Base-by-base conservation (phyloP, 352 stramenopile genomes). In the Phytophthora europaea region DNA sequence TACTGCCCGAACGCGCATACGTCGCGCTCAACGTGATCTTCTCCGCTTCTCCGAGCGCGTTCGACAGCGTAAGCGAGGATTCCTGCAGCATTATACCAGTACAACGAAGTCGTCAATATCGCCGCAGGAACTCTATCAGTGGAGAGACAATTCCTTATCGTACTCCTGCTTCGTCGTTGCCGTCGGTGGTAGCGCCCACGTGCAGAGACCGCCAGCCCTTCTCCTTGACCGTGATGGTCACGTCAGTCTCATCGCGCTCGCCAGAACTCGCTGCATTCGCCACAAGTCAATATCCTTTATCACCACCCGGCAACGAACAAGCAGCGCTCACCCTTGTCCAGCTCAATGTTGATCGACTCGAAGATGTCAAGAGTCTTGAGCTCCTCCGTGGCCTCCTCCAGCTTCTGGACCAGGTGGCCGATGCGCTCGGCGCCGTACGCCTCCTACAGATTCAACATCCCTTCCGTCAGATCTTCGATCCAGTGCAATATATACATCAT, bases 201-300 rank as follows among this genome's bases (percentile, higher is more conserved):
- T 97, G 86, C 50, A 97, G 77, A 59, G 90, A 93, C 8, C 90
- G 81, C 89, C 92, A 97, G 73, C 82, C 78, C 70, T 94, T 96
- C 56, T 97, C 91, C 74, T 94, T 87, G 23, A 97, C 89, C 13
- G 86, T 94, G 74, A 97, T 97, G 8, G 83, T 95, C 36, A 97
- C 73, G 55, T 97, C 91, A 22, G 88, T 94, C 72, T 97, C 90
- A 68, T 94, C 82, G 12, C 73, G 72, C 56, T 85, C 69, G 5
- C 90, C 80, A 58, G 84, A 94, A 67, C 84, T 94, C 45, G 83
- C 86, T 92, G 58, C 43, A 72, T 65, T 8, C n/a, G 26, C 50
- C 34, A 57, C 28, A 56, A 67, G 56, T 18, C 55, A 78, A 50
- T 40, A 53, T 26, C 22, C 33, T 52, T n/a, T 15, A 56, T 36